phyloP scores from a whole-genome alignment of 2,329 filamentous ascomycete genomes.

The Elsinoe fawcettii region DNA sequence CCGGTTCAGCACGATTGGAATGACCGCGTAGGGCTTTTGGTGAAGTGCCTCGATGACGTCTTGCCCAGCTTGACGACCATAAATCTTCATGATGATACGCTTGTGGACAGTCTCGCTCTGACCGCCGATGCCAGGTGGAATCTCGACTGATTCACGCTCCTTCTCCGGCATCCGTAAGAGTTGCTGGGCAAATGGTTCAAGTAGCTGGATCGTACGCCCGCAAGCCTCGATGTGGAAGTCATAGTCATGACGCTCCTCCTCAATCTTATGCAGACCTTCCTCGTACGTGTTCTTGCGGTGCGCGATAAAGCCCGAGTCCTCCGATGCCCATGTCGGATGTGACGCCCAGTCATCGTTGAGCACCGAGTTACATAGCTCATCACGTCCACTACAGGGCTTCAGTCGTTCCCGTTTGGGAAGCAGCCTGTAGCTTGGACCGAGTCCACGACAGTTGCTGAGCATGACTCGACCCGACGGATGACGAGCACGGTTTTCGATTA shows the following conservation, averaged over 20 bases:
- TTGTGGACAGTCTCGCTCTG: slow-evolving; percentile 96
- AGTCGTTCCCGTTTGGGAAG: slow-evolving; percentile 84
- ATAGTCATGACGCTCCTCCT: slow-evolving; percentile 97
- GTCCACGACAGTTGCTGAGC: slow-evolving; percentile 87
- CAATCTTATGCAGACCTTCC: slow-evolving; percentile 88
- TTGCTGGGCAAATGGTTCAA: slow-evolving; percentile 88
- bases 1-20: slow-evolving; percentile 79
- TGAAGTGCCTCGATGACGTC: slow-evolving; percentile 86
- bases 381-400: slow-evolving; percentile 85
- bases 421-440: slow-evolving; percentile 89
- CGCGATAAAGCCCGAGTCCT: slow-evolving; percentile 94
- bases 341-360: slow-evolving; percentile 98
- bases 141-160: slow-evolving; percentile 66
- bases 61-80: slow-evolving; percentile 73
- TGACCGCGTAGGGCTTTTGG: slow-evolving; percentile 70
- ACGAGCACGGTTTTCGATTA: slow-evolving; percentile 69
- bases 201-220: slow-evolving; percentile 85
- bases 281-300: slow-evolving; percentile 95
- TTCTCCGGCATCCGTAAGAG: slow-evolving; percentile 66
- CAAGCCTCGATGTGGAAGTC: slow-evolving; percentile 98
- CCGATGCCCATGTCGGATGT: slow-evolving; percentile 96
- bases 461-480: slow-evolving; percentile 77
- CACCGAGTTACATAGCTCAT: slow-evolving; percentile 87
- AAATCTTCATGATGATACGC: slow-evolving; percentile 95
- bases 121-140: slow-evolving; percentile 77